A percentile compares a stretch with the other conserved stretches of the same genome.
These are phyloP conservation scores for Vitis hybrid DNA, from an alignment of 177 flowering plant genomes.

Conservation along the genomic window DNA sequence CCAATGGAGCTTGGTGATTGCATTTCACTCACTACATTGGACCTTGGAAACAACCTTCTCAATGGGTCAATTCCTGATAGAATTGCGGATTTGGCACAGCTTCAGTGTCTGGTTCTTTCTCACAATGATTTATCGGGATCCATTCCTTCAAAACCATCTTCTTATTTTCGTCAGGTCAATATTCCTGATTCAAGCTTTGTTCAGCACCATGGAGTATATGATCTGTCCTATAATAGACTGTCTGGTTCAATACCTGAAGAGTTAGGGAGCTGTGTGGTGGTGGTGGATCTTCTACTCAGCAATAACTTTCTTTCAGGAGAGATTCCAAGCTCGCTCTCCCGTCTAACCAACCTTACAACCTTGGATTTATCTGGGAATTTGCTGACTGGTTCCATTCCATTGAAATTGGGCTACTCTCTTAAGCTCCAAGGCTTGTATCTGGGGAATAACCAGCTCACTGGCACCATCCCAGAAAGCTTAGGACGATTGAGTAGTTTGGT, in stretches of 20 bases:
- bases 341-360: conserved; percentile 52
- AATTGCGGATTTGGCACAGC: conserved; percentile 40
- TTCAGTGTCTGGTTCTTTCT: conserved; percentile 76
- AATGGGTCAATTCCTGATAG: conserved; percentile 48
- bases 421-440: conserved; percentile 69
- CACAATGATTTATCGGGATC: conserved; percentile 58
- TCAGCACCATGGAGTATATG: conserved; percentile 77
- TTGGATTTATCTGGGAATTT: conserved; percentile 65
- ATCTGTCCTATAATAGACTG: conserved; percentile 64
- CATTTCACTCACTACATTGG: conserved; percentile 51
- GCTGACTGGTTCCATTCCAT: conserved; percentile 53
- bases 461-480: conserved; percentile 51
- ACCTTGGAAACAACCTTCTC: conserved; percentile 60
- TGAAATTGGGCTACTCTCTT: conserved; percentile 34
- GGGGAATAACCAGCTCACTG: conserved; percentile 58
- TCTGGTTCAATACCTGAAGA: conserved; percentile 67
- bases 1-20: conserved; percentile 60
- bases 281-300: conserved; percentile 57
- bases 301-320: conserved; percentile 64
- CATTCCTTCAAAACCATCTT: conserved; percentile 51
- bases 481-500: conserved; percentile 53
- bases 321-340: conserved; percentile 59
- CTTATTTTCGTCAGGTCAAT: conserved; percentile 47
- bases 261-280: conserved; percentile 52
- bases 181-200: conserved; percentile 68